phyloP scores from a whole-genome alignment of 331 rosid genomes.

The Erythrophleum ivorense region DNA sequence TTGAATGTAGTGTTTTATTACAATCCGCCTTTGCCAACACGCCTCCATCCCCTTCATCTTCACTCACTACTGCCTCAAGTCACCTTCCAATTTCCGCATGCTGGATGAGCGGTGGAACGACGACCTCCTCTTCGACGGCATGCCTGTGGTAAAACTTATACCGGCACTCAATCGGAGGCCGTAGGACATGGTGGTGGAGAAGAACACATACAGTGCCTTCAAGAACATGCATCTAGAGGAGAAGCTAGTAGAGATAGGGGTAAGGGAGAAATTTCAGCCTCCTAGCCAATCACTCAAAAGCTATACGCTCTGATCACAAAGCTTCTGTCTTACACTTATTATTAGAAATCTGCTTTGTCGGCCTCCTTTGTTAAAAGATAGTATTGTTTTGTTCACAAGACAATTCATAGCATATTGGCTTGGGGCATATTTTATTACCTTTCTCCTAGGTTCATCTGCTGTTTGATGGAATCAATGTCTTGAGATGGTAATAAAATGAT shows the following conservation, averaged over 20 bases:
- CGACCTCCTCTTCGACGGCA: constrained; percentile 59
- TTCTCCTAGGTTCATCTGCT: no score
- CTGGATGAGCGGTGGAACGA: constrained; percentile 76
- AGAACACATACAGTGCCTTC: constrained; percentile 71
- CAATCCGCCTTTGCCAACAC: constrained; percentile 64
- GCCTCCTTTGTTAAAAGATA: no score
- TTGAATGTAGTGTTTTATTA: not conserved
- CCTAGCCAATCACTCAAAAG: no score
- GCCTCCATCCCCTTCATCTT: constrained; percentile 69
- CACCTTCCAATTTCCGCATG: constrained; percentile 56
- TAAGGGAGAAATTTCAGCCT: constrained; percentile 45
- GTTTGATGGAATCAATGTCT: no score
- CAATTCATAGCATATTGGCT: no score
- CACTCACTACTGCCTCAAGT: constrained; percentile 71
- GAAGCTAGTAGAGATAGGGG: constrained; percentile 53
- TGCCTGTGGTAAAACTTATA: constrained; percentile 55
- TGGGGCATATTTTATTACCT: no score
- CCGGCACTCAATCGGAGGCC: constrained; percentile 38
- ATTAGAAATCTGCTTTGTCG: no score
- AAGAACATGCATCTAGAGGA: constrained; percentile 56
- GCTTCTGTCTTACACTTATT: no score
- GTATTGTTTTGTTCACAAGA: no score
- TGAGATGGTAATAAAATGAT: no score
- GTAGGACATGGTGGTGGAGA: constrained; percentile 53
- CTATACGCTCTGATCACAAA: no score